A percentile compares a stretch with the other conserved stretches of the same genome.
These are phyloP conservation scores for Kluyveromyces aestuarii DNA, from an alignment of 805 yeast species.

Conservation along the genomic window DNA sequence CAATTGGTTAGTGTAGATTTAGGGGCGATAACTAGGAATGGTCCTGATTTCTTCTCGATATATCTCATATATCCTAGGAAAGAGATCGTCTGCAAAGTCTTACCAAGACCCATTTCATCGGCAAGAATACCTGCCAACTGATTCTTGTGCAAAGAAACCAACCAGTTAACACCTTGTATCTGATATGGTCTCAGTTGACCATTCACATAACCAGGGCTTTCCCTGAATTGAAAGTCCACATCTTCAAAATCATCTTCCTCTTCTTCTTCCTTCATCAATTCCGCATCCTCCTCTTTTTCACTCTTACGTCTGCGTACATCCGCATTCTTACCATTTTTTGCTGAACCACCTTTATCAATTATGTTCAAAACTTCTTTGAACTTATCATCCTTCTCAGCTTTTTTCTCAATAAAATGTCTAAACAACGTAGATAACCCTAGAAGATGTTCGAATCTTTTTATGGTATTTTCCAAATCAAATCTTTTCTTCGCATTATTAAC, in stretches of 20 bases:
- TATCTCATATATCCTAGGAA: slow-evolving; percentile 65
- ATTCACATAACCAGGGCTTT: slow-evolving; percentile 65
- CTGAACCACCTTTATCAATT: slow-evolving; percentile 15
- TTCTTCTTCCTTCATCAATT: slow-evolving; percentile 51
- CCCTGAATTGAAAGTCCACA: slow-evolving; percentile 48
- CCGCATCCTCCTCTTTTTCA: slow-evolving; percentile 73
- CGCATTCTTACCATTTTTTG: slow-evolving; percentile 13
- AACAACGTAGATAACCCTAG: slow-evolving; percentile 58
- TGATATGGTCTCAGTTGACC: slow-evolving; percentile 68
- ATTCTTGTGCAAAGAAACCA: slow-evolving; percentile 57
- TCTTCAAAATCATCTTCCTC: slow-evolving; percentile 18
- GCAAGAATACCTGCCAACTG: slow-evolving; percentile 69
- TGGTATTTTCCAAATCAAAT: slow-evolving; percentile 50
- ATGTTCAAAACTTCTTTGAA: slow-evolving; percentile 44
- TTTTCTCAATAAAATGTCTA: slow-evolving; percentile 56
- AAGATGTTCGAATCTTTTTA: slow-evolving; percentile 57
- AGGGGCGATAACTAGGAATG: slow-evolving; percentile 69
- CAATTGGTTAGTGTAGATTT: slow-evolving; percentile 76
- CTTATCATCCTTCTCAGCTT: slow-evolving; percentile 52
- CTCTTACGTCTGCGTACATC: slow-evolving; percentile 55
- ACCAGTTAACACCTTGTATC: slow-evolving; percentile 75
- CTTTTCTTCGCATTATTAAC: slow-evolving; percentile 15
- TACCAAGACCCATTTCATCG: slow-evolving; percentile 83
- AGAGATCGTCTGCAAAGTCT: slow-evolving; percentile 72
- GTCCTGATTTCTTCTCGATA: slow-evolving; percentile 52